phyloP scores from a whole-genome alignment of 805 yeast species.

The Yueomyces sinensis region DNA sequence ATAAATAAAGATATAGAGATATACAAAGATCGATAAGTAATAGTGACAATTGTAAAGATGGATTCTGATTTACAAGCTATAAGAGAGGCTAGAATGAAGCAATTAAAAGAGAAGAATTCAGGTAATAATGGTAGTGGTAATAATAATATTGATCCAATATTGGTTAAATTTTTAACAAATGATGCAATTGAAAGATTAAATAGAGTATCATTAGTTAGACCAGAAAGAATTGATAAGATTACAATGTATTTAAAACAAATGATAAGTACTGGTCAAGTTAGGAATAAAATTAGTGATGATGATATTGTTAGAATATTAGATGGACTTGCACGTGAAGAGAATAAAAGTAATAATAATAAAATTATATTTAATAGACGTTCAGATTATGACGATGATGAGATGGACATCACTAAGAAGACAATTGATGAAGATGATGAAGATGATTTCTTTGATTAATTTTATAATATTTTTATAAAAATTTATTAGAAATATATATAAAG shows the following conservation, averaged over 20 bases:
- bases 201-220: slow-evolving; percentile 77
- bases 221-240: slow-evolving; percentile 81
- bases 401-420: slow-evolving; percentile 17
- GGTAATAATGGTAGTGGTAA: slow-evolving; percentile 6
- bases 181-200: slow-evolving; percentile 80
- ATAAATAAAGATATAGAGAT: no score
- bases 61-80: slow-evolving; percentile 87
- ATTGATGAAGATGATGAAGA: slow-evolving; percentile 27
- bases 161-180: slow-evolving; percentile 65
- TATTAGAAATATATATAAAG: no score
- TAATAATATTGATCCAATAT: slow-evolving; percentile 5
- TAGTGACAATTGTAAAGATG: no score
- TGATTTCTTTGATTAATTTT: slow-evolving; percentile 34
- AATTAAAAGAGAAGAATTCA: slow-evolving; percentile 47
- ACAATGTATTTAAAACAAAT: slow-evolving; percentile 66
- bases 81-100: slow-evolving; percentile 83
- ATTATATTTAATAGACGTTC: slow-evolving; percentile 49
- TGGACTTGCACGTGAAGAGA: slow-evolving; percentile 65
- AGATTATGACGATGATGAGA: slow-evolving; percentile 24
- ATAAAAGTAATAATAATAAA: slow-evolving; percentile 46
- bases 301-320: slow-evolving; percentile 77
- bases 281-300: slow-evolving; percentile 58
- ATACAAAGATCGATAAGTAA: no score
- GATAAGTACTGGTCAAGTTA: slow-evolving; percentile 62
- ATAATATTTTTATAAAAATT: no score